A percentile compares a stretch with the other conserved stretches of the same genome.
Evolutionary conservation across 1,284 basidiomycete genomes (phyloP).

Genomic region (Megacollybia platyphylla): DNA sequence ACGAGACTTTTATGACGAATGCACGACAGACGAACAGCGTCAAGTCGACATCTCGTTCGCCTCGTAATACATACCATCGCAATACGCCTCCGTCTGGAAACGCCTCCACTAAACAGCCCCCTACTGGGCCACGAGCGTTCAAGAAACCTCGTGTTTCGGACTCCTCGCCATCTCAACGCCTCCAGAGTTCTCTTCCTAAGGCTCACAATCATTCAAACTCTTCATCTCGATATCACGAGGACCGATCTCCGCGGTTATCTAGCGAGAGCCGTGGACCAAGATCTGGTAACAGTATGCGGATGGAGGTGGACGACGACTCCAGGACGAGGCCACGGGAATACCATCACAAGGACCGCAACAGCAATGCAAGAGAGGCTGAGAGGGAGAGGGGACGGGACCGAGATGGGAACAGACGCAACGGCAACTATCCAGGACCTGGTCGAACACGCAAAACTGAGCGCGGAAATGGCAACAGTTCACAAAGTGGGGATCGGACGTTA

Average conservation of each 20-base stretch:
- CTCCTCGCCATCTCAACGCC: constrained; percentile 20
- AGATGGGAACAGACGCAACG: constrained; percentile 10
- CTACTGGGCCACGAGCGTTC: constrained; percentile 65
- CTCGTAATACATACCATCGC: constrained; percentile 23
- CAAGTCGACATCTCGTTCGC: constrained; percentile 25
- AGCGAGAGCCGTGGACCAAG: constrained; percentile 19
- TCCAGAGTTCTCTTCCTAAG: constrained; percentile 8
- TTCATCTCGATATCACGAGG: constrained; percentile 16
- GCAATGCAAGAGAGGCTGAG: constrained; percentile 21
- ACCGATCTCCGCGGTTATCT: constrained; percentile 26
- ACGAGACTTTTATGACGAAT: constrained; percentile 39
- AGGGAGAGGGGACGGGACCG: constrained; percentile 17
- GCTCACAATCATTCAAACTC: constrained; percentile 13
- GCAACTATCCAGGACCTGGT: constrained; percentile 11
- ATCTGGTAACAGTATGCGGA: constrained; percentile 22
- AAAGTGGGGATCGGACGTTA: constrained; percentile 59
- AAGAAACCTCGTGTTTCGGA: constrained; percentile 65
- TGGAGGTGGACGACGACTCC: constrained; percentile 48
- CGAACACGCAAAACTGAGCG: constrained; percentile 12
- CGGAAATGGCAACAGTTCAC: constrained; percentile 9
- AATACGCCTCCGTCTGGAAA: constrained; percentile 1
- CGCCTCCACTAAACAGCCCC: constrained; percentile 39
- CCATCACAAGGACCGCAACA: constrained; percentile 11
- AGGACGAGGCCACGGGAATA: constrained; percentile 22
- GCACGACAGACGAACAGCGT: constrained; percentile 25